Conservation (phyloP, 1,284 basidiomycete species). For the Pisolithus thermaeus region DNA sequence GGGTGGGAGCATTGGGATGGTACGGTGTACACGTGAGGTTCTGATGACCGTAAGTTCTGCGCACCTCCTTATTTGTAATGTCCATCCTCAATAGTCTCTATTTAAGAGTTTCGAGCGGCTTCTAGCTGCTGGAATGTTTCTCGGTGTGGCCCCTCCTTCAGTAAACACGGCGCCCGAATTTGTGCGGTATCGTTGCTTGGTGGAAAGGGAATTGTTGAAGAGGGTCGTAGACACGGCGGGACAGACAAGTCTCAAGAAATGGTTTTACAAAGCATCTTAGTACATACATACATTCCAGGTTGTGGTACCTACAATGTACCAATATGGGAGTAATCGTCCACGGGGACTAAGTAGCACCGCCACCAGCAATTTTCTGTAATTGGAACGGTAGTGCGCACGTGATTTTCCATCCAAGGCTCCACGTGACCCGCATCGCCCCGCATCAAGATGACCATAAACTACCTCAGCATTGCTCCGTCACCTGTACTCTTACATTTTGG, state of each 20-base stretch:
- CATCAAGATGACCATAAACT: too few species aligned
- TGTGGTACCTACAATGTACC: too few species aligned
- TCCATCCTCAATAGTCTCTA: conserved; percentile 4
- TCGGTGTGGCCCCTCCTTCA: conserved; percentile 40
- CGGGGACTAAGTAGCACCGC: too few species aligned
- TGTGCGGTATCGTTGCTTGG: conserved; percentile 55
- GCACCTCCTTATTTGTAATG: not conserved
- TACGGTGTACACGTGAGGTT: conserved; percentile 54
- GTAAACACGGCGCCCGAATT: conserved; percentile 53
- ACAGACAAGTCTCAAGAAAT: conserved; percentile 69
- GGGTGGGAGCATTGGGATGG: conserved; percentile 71
- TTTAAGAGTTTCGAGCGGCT: conserved; percentile 66
- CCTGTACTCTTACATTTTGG: not conserved
- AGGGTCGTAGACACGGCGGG: conserved; percentile 58
- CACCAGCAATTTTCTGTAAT: too few species aligned
- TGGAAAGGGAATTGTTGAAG: conserved; percentile 55
- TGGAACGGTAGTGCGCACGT: too few species aligned
- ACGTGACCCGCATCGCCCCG: too few species aligned
- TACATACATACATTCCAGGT: not conserved
- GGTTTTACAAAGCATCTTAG: conserved; percentile 51
- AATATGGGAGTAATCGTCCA: too few species aligned
- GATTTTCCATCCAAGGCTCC: too few species aligned
- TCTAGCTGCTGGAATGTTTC: conserved; percentile 46
- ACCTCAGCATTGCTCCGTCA: not conserved
- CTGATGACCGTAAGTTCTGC: conserved; percentile 49